These are phyloP conservation scores for Urochloa ruziziensis DNA, from an alignment of 176 grass and related monocot species.

Conservation along the genomic window DNA sequence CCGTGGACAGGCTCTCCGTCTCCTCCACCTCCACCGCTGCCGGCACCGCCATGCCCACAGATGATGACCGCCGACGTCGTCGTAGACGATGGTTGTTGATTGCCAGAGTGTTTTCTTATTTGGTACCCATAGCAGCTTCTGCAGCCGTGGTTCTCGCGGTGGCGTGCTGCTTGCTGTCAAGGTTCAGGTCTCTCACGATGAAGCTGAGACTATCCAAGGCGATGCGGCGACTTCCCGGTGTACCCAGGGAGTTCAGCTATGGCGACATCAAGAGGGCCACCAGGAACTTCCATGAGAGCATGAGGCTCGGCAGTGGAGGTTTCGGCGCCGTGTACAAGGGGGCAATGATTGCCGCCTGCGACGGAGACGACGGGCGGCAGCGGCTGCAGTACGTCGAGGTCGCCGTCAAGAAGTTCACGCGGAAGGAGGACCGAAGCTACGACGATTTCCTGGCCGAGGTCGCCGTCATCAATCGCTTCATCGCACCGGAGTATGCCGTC, in stretches of 20 bases:
- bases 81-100: no score
- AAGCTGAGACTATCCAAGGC: neutral
- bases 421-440: neutral
- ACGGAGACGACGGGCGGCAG: neutral
- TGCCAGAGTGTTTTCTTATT: no score
- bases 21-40: neutral
- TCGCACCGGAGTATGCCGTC: neutral
- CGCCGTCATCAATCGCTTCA: slow-evolving; percentile 12
- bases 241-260: neutral
- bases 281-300: neutral
- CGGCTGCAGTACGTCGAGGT: neutral
- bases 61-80: no score
- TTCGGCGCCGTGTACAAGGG: slow-evolving; percentile 12
- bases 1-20: neutral
- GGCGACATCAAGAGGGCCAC: slow-evolving; percentile 10
- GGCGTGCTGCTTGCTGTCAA: neutral
- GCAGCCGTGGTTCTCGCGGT: neutral
- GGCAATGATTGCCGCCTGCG: neutral
- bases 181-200: neutral
- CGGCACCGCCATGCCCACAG: no score
- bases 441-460: slow-evolving; percentile 7
- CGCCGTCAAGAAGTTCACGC: slow-evolving; percentile 9
- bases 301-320: neutral
- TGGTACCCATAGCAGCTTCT: neutral
- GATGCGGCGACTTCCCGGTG: neutral